Evolutionary conservation across 1,284 basidiomycete genomes (phyloP), one percentile per base, ranked within the genome.

Genomic region (Rugosomyces carneus): DNA sequence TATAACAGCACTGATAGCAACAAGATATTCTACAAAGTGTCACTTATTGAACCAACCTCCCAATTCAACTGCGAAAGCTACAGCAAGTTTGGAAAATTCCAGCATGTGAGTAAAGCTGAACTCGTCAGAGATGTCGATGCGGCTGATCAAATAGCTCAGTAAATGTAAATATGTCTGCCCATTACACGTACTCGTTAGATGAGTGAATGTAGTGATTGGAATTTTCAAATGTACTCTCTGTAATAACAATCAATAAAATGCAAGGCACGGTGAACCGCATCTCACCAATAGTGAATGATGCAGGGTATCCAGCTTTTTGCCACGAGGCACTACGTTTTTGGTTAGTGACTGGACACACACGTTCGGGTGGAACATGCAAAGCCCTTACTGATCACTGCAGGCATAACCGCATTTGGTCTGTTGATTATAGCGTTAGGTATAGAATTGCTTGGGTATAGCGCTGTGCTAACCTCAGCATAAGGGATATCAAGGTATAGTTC

Each of bases 401-500:
- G 92, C 93, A 62, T 98, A 98, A 24, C 93, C 92, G 65, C 93
- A 94, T 72, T 88, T 71, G 42, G 88, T 90, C 69, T 73, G 43
- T 26, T 56, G 48, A 43, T 47, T 52, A 27, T 31, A 43, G 23
- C 40, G 40, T 45, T 41, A 47, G 27, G 41, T 34, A 18, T 39
- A 19, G 27, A 35, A 37, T n/a, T 24, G 3, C 31, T 27, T 31
- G 38, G 38, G 39, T 40, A 18, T 27, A 58, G 61, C 43, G n/a
- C 15, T 29, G 21, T 13, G 21, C 37, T 40, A 5, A 71, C 71
- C 65, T 84, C 78, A 18, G 77, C 83, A 55, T 75, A 89, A 24
- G 87, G 87, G 54, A 90, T 88, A 57, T 78, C 72, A 42, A 89
- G 76, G 63, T 98, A 98, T 46, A 73, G 63, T 21, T 87, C 76